A percentile compares a stretch with the other conserved stretches of the same genome.
phyloP scores from a whole-genome alignment of 164 flowering plant genomes.

The Aristolochia fimbriata region DNA sequence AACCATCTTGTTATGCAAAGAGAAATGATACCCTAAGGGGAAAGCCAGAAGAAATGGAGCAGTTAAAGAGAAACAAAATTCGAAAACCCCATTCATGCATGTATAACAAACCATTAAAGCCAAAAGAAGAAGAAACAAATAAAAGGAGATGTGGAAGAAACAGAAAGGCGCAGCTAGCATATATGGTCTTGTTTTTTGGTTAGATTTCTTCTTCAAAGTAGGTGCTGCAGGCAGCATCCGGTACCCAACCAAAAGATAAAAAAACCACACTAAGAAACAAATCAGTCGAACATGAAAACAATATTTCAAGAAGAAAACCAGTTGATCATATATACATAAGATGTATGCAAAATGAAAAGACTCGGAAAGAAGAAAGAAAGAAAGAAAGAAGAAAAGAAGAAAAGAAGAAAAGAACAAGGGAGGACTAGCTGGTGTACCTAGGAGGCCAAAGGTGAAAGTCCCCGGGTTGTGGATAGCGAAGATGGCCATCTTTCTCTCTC shows the following conservation, averaged over 20 bases:
- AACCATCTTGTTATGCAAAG: no score
- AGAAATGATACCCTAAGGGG: no score
- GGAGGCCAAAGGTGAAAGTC: constrained; percentile 30
- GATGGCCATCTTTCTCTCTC: constrained; percentile 15
- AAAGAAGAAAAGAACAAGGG: no score
- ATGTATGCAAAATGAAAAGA: background rate
- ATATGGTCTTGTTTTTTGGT: no score
- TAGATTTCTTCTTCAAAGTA: no score
- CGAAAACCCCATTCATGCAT: background rate
- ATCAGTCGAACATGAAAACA: background rate
- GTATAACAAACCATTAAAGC: background rate
- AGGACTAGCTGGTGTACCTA: constrained; percentile 22
- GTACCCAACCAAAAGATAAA: no score
- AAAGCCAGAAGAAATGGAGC: no score
- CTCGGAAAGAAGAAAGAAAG: background rate
- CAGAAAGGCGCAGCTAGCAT: no score
- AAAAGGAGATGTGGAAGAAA: background rate
- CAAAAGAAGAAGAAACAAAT: background rate
- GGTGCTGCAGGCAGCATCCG: background rate
- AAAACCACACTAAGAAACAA: no score
- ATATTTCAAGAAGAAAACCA: background rate
- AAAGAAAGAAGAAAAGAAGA: no score
- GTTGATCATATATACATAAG: no score
- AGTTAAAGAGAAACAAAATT: no score
- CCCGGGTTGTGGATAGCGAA: constrained; percentile 18